These are phyloP conservation scores for Xylaria hypoxylon DNA, from an alignment of 2,329 filamentous ascomycete species.

Conservation along the genomic window DNA sequence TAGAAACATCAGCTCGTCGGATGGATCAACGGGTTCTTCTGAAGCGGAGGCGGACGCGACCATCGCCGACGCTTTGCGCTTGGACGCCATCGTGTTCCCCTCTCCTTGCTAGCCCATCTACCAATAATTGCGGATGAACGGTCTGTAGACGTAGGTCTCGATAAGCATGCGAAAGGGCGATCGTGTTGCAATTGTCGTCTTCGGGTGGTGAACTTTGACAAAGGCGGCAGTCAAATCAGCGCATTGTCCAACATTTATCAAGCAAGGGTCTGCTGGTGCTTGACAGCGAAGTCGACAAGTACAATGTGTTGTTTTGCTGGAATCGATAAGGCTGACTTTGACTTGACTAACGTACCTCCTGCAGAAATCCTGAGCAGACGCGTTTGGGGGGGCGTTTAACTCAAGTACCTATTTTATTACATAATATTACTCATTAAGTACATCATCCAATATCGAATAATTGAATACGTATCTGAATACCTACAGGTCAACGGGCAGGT, in stretches of 20 bases:
- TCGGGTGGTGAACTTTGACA: background rate
- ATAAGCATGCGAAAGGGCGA: slow-evolving; percentile 3
- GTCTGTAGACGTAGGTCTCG: slow-evolving; percentile 6
- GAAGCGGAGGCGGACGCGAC: slow-evolving; percentile 67
- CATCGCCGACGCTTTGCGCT: slow-evolving; percentile 87
- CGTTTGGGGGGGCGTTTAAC: no score
- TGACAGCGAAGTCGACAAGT: background rate
- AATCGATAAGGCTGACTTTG: slow-evolving; percentile 4
- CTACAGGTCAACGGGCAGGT: no score
- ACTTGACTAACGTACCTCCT: background rate
- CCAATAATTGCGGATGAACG: slow-evolving; percentile 6
- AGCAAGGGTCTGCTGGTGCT: background rate
- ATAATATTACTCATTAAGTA: no score
- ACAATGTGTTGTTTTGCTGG: slow-evolving; percentile 8
- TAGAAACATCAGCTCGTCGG: slow-evolving; percentile 94
- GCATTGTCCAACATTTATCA: background rate
- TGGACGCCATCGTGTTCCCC: slow-evolving; percentile 78
- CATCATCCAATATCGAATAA: no score
- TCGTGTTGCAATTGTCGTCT: slow-evolving; percentile 11
- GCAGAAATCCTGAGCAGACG: no score
- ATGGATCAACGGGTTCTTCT: slow-evolving; percentile 90
- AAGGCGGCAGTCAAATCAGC: background rate
- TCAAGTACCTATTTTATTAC: no score
- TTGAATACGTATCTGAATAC: no score
- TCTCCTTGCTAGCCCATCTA: slow-evolving; percentile 28